These are phyloP conservation scores for Pyricularia sp. DNA, from an alignment of 2,329 filamentous ascomycete genomes.

Conservation along the genomic window DNA sequence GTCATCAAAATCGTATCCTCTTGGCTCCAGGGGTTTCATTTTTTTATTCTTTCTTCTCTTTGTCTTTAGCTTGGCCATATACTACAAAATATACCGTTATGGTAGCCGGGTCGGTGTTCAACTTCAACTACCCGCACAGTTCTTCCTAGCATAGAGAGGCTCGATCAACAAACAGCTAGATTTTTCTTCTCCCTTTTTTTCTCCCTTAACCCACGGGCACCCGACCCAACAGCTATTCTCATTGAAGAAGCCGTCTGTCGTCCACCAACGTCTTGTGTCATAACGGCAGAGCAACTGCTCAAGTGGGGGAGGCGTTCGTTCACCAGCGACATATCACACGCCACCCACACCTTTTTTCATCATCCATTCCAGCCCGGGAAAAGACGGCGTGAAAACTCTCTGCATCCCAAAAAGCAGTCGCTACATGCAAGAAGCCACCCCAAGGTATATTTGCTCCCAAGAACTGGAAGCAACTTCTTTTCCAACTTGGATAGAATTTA, in stretches of 20 bases:
- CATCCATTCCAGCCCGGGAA: not conserved
- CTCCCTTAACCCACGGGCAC: not conserved
- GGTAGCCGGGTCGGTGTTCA: too few relatives aligned
- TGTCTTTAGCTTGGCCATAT: not conserved
- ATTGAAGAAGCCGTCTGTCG: not conserved
- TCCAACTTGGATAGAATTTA: not conserved
- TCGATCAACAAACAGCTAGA: not conserved
- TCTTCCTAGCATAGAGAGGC: not conserved
- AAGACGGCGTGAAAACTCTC: not conserved
- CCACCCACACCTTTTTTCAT: not conserved
- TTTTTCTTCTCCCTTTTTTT: too few relatives aligned
- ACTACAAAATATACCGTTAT: too few relatives aligned
- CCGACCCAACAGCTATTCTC: not conserved
- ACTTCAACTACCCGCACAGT: not conserved
- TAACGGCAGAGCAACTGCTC: not conserved
- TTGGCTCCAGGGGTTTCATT: not conserved
- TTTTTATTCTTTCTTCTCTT: not conserved
- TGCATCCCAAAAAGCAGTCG: not conserved
- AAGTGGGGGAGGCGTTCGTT: not conserved
- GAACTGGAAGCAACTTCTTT: not conserved
- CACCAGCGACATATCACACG: not conserved
- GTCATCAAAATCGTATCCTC: not conserved
- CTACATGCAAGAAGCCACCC: not conserved
- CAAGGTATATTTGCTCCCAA: not conserved
- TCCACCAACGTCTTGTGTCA: not conserved